A percentile compares a stretch with the other conserved stretches of the same genome.
Conservation (phyloP, 495 filamentous ascomycete genomes). For the Penicillium bovifimosum region DNA sequence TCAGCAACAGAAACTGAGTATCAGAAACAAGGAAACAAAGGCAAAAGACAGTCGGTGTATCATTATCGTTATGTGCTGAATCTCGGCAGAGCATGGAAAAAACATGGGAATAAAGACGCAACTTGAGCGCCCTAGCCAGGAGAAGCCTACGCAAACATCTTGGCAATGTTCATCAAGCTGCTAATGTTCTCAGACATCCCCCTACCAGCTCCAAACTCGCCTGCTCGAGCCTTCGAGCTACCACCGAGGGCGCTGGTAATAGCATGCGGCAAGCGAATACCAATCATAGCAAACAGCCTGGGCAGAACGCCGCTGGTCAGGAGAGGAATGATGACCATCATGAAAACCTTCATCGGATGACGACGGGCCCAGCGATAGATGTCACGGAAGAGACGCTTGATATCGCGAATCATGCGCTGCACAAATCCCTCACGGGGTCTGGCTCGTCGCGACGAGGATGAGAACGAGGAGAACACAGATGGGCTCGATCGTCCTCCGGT, state of each 20-base stretch:
- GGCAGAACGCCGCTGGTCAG: constrained; percentile 74
- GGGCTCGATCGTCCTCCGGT: constrained; percentile 38
- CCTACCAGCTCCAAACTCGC: constrained; percentile 25
- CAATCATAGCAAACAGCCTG: constrained; percentile 66
- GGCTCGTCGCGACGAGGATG: constrained; percentile 54
- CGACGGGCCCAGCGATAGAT: constrained; percentile 68
- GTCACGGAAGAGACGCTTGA: constrained; percentile 68
- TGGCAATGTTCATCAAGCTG: constrained; percentile 52
- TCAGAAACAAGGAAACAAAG: neutral
- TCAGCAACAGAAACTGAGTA: neutral
- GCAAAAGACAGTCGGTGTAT: constrained; percentile 7
- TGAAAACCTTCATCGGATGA: constrained; percentile 77
- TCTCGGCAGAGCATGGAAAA: neutral
- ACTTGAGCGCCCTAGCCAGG: neutral
- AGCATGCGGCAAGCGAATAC: constrained; percentile 61
- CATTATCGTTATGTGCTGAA: constrained; percentile 15
- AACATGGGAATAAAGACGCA: neutral
- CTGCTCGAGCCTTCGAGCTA: constrained; percentile 30
- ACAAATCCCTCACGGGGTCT: constrained; percentile 72
- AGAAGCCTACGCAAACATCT: constrained; percentile 54
- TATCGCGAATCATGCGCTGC: constrained; percentile 58
- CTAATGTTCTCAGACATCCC: constrained; percentile 41
- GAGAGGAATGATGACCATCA: constrained; percentile 79
- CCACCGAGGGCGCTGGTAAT: constrained; percentile 52
- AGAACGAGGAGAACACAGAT: constrained; percentile 50